Conservation (phyloP, 2,329 filamentous ascomycete genomes). For the Didymella arachidicola region DNA sequence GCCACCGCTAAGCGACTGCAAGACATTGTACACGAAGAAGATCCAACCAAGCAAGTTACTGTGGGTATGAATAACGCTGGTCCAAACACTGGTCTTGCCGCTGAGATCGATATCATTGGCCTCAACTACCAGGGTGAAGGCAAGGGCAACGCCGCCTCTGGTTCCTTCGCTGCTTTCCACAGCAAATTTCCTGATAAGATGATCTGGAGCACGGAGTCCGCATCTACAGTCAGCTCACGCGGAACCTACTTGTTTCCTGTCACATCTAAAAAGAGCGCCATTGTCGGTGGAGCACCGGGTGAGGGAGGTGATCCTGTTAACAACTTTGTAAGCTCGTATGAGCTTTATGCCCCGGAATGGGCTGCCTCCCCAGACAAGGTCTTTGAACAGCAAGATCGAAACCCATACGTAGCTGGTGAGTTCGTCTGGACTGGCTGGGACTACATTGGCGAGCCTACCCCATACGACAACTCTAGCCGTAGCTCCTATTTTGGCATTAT, state of each 20-base stretch:
- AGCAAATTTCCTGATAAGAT: constrained; percentile 58
- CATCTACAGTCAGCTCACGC: constrained; percentile 58
- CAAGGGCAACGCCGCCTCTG: constrained; percentile 47
- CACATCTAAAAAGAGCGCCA: constrained; percentile 48
- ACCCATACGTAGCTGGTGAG: constrained; percentile 62
- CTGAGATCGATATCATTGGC: constrained; percentile 58
- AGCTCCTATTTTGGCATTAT: constrained; percentile 65
- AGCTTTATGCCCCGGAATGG: constrained; percentile 59
- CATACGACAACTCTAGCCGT: constrained; percentile 55
- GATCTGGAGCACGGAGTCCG: constrained; percentile 41
- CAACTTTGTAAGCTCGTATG: constrained; percentile 59
- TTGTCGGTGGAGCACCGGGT: constrained; percentile 47
- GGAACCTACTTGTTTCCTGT: constrained; percentile 64
- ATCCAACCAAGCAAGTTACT: constrained; percentile 57
- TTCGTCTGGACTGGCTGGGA: constrained; percentile 63
- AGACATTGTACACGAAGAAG: constrained; percentile 57
- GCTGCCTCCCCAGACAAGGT: constrained; percentile 63
- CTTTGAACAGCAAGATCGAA: constrained; percentile 58
- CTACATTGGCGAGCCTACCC: constrained; percentile 61
- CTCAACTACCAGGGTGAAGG: constrained; percentile 67
- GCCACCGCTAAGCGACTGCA: constrained; percentile 49
- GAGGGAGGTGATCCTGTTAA: constrained; percentile 47
- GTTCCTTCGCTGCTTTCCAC: constrained; percentile 57
- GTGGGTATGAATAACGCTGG: constrained; percentile 58
- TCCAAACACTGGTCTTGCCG: constrained; percentile 52